phyloP scores from a whole-genome alignment of 2,329 filamentous ascomycete species.

The Cytospora chrysosperma region DNA sequence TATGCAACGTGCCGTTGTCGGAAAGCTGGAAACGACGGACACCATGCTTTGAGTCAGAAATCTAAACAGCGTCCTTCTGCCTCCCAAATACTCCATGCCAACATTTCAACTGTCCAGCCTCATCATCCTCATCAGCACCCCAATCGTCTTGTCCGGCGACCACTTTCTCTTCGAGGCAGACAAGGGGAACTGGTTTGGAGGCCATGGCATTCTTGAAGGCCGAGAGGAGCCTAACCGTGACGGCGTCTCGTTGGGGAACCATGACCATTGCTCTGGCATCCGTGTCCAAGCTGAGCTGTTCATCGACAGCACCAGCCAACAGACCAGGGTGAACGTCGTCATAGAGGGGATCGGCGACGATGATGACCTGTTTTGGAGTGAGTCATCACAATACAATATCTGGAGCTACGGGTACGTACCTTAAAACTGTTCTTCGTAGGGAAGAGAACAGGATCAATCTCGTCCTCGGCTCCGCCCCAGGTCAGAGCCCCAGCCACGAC shows the following conservation, averaged over 20 bases:
- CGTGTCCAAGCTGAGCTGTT: slow-evolving; percentile 59
- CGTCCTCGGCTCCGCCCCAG: slow-evolving; percentile 62
- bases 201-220: slow-evolving; percentile 64
- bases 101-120: slow-evolving; percentile 51
- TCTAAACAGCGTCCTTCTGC: background rate
- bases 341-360: slow-evolving; percentile 86
- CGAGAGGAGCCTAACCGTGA: slow-evolving; percentile 59
- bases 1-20: background rate
- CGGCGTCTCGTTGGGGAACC: slow-evolving; percentile 73
- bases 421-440: slow-evolving; percentile 50
- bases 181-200: slow-evolving; percentile 44
- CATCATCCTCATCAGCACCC: slow-evolving; percentile 52
- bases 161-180: slow-evolving; percentile 58
- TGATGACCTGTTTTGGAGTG: slow-evolving; percentile 57
- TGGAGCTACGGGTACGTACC: slow-evolving; percentile 33
- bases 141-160: slow-evolving; percentile 73
- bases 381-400: slow-evolving; percentile 19
- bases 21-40: background rate
- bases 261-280: slow-evolving; percentile 72
- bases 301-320: slow-evolving; percentile 67
- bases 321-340: slow-evolving; percentile 77
- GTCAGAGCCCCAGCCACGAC: slow-evolving; percentile 67
- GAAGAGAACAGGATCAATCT: slow-evolving; percentile 46
- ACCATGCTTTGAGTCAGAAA: background rate
- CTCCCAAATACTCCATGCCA: slow-evolving; percentile 65